Evolutionary conservation across 352 stramenopile genomes (phyloP).

Genomic region (Thraustochytrium sp.): DNA sequence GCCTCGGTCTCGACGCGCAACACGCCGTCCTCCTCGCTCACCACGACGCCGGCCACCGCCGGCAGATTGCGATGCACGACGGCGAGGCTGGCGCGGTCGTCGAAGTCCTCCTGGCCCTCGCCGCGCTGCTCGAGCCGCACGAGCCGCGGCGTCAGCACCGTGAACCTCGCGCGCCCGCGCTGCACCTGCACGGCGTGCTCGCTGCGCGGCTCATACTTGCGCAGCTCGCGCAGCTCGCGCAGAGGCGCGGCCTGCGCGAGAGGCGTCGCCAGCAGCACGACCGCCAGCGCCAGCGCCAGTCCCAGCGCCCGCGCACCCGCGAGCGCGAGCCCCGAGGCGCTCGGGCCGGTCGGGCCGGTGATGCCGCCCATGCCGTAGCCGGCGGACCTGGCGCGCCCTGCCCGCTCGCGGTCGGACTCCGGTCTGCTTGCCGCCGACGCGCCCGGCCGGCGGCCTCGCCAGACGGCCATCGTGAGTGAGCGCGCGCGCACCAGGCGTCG

Average conservation of each 20-base stretch:
- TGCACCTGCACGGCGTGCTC: neutral
- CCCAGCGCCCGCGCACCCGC: no score
- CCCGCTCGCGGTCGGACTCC: no score
- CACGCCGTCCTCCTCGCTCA: constrained; percentile 39
- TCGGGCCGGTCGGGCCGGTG: no score
- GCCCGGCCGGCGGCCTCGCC: no score
- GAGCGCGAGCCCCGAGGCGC: no score
- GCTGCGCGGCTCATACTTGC: neutral
- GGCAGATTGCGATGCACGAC: constrained; percentile 47
- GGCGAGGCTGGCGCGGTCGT: constrained; percentile 44
- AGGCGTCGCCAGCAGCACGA: neutral
- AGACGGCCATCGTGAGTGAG: no score
- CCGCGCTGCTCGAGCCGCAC: constrained; percentile 52
- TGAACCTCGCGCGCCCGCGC: constrained; percentile 52
- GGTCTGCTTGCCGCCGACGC: no score
- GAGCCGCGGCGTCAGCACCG: constrained; percentile 52
- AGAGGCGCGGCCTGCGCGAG: neutral
- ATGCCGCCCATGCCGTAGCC: no score
- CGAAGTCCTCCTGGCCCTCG: neutral
- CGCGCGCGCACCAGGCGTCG: no score
- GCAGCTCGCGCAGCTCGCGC: neutral
- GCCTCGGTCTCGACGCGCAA: neutral
- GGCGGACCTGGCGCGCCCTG: no score
- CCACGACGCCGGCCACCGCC: constrained; percentile 42
- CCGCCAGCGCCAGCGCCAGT: neutral